These are phyloP conservation scores for Rhododendron simsii DNA, from an alignment of 148 eudicot genomes.

Conservation along the genomic window DNA sequence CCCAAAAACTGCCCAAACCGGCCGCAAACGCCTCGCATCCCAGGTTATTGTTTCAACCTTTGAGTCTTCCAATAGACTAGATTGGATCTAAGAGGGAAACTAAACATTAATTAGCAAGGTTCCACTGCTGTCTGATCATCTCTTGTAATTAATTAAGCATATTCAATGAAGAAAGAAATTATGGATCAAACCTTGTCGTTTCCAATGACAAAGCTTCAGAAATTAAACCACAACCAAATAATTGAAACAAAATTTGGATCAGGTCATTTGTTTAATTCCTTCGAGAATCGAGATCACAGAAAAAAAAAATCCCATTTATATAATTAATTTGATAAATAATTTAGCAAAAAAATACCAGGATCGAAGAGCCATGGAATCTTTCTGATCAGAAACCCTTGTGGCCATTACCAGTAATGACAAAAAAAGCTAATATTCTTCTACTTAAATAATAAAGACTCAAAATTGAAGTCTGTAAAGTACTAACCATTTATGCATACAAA, in stretches of 20 bases:
- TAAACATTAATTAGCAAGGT: neutral
- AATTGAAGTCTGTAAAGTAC: neutral
- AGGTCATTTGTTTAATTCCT: conserved; percentile 4
- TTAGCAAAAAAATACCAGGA: neutral
- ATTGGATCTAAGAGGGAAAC: neutral
- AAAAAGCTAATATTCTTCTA: neutral
- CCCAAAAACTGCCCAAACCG: too few species aligned
- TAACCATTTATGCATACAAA: neutral
- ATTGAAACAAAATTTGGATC: neutral
- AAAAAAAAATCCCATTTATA: neutral
- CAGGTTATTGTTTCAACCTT: neutral
- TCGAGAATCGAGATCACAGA: neutral
- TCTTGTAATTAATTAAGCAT: neutral
- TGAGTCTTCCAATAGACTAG: neutral
- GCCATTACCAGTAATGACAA: neutral
- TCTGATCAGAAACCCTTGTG: neutral
- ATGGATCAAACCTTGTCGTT: neutral
- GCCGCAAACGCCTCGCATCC: too few species aligned
- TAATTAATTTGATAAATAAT: neutral
- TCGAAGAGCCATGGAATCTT: conserved; percentile 6
- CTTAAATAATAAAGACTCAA: neutral
- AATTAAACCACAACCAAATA: neutral
- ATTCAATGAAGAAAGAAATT: neutral
- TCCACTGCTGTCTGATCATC: neutral
- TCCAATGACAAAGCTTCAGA: neutral